Evolutionary conservation across 208 protist genomes (phyloP), one percentile per base, ranked within the genome.

Genomic region (Acanthamoeba healyi): DNA sequence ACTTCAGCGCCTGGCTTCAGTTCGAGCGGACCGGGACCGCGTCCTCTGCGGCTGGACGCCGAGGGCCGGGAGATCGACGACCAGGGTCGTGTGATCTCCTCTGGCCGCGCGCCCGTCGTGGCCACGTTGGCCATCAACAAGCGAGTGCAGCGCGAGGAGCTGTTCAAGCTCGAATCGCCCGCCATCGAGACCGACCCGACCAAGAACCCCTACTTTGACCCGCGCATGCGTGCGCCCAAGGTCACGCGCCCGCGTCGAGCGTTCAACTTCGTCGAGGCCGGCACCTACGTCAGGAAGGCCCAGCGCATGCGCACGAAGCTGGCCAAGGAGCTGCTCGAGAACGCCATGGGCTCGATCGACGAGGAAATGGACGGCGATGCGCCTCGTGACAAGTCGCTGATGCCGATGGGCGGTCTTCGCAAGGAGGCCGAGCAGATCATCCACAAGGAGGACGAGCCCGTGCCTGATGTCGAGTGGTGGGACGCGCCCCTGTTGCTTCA

Each of bases 391-490:
- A 74, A 74, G 84, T 79, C 70, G 6, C 70, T 79, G 36, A 40
- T 79, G 29, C 70, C 70, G 70, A 32, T 34, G 6, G 32, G 44
- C 6, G 82, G 36, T 4, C 56, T 74, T 26, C 56, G 29, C 24
- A 46, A 51, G 61, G 56, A 91, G 19, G 84, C 49, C 34, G 84
- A 91, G 36, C 22, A 88, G 49, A 54, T 88, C 42, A 88, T 88
- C 42, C 70, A 79, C 26, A 72, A 72, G 36, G 84, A 91, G 58
- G 84, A 91, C 29, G 84, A 74, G 14, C 84, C 49, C 24, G 84
- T 91, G 42, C 94, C 94, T 22, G 88, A 93, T 24, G 77, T 95
- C n/a, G 94, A 95, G 46, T 94, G 87, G 84, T 95, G 94, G 94
- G 94, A 95, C 77, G 63, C 63, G 17, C 63, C 81, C 15, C 40